phyloP scores from a whole-genome alignment of 257 asterid species.

The Primulina huaijiensis region DNA sequence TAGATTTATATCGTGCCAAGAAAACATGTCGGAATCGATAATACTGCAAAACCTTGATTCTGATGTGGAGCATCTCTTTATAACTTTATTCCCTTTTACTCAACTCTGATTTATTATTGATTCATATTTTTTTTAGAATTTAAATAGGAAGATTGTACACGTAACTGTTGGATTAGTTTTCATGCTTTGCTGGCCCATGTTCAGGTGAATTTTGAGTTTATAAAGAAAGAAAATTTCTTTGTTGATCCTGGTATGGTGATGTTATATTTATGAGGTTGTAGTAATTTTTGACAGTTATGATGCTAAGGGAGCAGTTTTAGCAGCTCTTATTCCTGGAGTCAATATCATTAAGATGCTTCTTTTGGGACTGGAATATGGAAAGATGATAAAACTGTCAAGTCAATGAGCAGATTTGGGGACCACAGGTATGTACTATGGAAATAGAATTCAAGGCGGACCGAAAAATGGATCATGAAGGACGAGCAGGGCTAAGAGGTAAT shows the following conservation, averaged over 20 bases:
- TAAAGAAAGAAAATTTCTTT: background rate
- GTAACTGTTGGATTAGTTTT: slow-evolving; percentile 46
- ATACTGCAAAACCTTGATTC: background rate
- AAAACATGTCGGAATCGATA: background rate
- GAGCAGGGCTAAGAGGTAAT: no score
- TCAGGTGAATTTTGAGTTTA: slow-evolving; percentile 39
- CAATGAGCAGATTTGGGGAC: background rate
- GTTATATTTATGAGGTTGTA: background rate
- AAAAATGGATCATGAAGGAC: no score
- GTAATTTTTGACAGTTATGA: background rate
- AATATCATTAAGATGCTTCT: background rate
- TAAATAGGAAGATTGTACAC: slow-evolving; percentile 49
- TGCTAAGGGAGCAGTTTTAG: slow-evolving; percentile 9
- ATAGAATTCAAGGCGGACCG: background rate
- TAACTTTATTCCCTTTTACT: background rate
- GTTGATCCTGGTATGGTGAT: no score
- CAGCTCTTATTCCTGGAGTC: slow-evolving; percentile 18
- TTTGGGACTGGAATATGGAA: background rate
- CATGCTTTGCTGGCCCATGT: slow-evolving; percentile 73
- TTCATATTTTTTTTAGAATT: slow-evolving; percentile 27
- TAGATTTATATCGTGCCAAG: background rate
- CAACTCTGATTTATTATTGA: background rate
- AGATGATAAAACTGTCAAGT: background rate
- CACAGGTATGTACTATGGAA: background rate
- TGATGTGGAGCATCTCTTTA: background rate